Evolutionary conservation across 768 basidiomycete genomes (phyloP), one percentile per base, ranked within the genome.

Genomic region (Lactifluus piperatus): DNA sequence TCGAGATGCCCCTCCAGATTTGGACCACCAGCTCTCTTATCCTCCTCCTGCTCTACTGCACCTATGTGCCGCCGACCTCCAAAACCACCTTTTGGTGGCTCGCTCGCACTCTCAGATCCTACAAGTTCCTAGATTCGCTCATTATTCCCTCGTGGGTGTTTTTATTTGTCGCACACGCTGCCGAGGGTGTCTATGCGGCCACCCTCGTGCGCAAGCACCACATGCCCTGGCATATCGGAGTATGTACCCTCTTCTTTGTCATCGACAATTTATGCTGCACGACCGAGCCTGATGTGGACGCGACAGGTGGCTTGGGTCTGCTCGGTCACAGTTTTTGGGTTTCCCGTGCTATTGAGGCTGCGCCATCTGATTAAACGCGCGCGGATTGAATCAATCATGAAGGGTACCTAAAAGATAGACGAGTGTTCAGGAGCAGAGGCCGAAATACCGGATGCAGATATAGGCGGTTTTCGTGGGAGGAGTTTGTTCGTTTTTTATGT

Each of bases 361-460:
- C 73, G 80, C 54, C 76, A 71, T 64, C 77, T 80, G 26, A 79
- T 90, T 10, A 85, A 91, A 62, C 71, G 73, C 32, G 82, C 83
- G 16, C 78, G 88, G 2, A 91, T 91, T 44, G 81, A 88, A 56
- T 88, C 87, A 29, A 85, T 91, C 4, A 84, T 87, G 84, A 91
- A 91, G 69, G 79, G 79, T 10, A 44, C 43, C 11, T 44, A 72
- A 87, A 67, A 85, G 37, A 60, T 29, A 16, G 11, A 14, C 0
- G n/a, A n/a, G n/a, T n/a, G n/a, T n/a, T n/a, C n/a, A n/a, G n/a
- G n/a, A n/a, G n/a, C n/a, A n/a, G 29, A 3, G 13, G 29, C 30
- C 29, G 20, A 18, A 0, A 46, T 8, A n/a, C 18, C 27, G 20
- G 18, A 20, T 41, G 20, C 37, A 6, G 1, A 8, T 22, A 14